These are phyloP conservation scores for Malassezia globosa DNA, from an alignment of 1,284 basidiomycete species.

Conservation along the genomic window DNA sequence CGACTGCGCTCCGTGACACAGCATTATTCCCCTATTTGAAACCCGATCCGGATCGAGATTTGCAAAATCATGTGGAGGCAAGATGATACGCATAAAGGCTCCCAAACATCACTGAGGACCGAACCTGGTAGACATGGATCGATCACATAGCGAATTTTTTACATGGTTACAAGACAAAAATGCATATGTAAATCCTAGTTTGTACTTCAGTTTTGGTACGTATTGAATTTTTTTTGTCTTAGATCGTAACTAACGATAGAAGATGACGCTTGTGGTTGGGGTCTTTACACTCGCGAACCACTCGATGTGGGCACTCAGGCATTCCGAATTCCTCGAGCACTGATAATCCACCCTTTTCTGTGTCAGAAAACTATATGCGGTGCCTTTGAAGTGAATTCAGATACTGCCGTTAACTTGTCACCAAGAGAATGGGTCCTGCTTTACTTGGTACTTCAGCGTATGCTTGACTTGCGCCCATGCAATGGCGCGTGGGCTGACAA, in stretches of 20 bases:
- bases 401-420: neutral
- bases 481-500: neutral
- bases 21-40: no score
- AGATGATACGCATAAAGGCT: no score
- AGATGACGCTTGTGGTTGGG: neutral
- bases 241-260: neutral
- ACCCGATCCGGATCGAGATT: no score
- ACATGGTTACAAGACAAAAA: neutral
- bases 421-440: conserved; percentile 2
- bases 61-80: no score
- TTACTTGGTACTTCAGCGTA: conserved; percentile 3
- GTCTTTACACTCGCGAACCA: neutral
- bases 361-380: neutral
- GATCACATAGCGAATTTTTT: no score
- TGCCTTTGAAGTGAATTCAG: neutral
- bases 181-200: neutral
- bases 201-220: neutral
- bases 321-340: neutral
- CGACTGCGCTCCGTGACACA: no score
- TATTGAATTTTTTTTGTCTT: no score
- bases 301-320: neutral
- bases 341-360: neutral
- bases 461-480: neutral
- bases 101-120: no score
- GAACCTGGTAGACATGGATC: no score